Evolutionary conservation across 164 flowering plant species (phyloP).

Genomic region (Protea cynaroides): DNA sequence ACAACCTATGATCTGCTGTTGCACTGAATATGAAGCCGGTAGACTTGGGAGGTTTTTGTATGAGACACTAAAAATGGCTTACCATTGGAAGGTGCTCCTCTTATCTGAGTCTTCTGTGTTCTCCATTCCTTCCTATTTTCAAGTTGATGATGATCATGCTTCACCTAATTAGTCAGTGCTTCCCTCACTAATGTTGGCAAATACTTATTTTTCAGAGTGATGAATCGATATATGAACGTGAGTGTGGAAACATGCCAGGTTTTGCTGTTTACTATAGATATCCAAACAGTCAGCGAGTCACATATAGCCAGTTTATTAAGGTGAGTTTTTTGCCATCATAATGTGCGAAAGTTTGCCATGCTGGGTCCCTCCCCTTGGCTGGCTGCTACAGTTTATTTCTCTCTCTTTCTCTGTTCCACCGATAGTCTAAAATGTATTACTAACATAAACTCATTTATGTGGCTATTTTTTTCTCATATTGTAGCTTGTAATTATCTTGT

Average conservation of each 20-base stretch:
- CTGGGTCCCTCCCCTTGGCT: background rate
- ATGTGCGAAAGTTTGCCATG: background rate
- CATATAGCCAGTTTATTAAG: conserved; percentile 86
- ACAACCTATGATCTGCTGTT: conserved; percentile 99
- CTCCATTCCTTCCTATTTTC: background rate
- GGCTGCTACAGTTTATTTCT: background rate
- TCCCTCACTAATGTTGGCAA: conserved; percentile 4
- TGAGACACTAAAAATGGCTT: conserved; percentile 93
- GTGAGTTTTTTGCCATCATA: conserved; percentile 28
- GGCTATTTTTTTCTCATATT: too few relatives aligned
- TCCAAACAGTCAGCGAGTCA: conserved; percentile 95
- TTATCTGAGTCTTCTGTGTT: background rate
- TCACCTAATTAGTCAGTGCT: background rate
- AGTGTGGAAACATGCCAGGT: conserved; percentile 99
- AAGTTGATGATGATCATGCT: background rate
- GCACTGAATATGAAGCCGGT: conserved; percentile 98
- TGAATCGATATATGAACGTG: conserved; percentile 94
- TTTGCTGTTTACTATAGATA: conserved; percentile 97
- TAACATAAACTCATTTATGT: too few relatives aligned
- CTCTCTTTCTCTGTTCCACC: too few relatives aligned
- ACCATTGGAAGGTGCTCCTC: conserved; percentile 82
- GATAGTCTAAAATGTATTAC: too few relatives aligned
- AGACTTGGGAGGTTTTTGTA: conserved; percentile 89
- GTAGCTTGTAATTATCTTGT: too few relatives aligned
- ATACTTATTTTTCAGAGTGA: conserved; percentile 60